phyloP scores from a whole-genome alignment of 2,329 filamentous ascomycete species.

The Alternaria sp. region DNA sequence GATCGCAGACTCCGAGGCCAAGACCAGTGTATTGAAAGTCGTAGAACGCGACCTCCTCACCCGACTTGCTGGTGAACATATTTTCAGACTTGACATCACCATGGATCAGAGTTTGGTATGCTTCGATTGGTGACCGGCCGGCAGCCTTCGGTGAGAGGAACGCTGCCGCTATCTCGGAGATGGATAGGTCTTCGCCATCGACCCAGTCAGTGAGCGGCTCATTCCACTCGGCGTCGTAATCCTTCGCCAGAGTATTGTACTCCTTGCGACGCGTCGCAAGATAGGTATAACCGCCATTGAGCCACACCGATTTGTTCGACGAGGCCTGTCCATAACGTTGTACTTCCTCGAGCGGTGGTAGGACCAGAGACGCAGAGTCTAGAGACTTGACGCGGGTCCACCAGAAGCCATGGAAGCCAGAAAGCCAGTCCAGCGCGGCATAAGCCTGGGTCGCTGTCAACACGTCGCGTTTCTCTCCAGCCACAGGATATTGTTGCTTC shows the following conservation, averaged over 20 bases:
- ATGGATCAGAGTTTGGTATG: constrained; percentile 65
- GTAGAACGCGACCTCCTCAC: constrained; percentile 66
- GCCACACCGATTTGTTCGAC: constrained; percentile 55
- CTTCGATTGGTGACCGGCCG: constrained; percentile 44
- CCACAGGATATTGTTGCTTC: constrained; percentile 60
- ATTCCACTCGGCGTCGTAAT: constrained; percentile 63
- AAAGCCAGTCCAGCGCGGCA: constrained; percentile 67
- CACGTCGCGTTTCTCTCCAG: constrained; percentile 60
- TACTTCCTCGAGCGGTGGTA: constrained; percentile 64
- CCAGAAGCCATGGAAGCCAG: constrained; percentile 65
- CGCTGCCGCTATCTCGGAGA: constrained; percentile 61
- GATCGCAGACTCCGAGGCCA: constrained; percentile 69
- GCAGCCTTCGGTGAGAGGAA: constrained; percentile 55
- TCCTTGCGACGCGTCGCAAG: constrained; percentile 68
- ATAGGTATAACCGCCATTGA: constrained; percentile 74
- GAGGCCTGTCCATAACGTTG: constrained; percentile 34
- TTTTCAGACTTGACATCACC: constrained; percentile 76
- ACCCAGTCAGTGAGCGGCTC: constrained; percentile 54
- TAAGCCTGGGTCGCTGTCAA: constrained; percentile 58
- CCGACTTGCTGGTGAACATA: constrained; percentile 62
- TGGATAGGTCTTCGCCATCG: constrained; percentile 35
- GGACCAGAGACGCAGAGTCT: constrained; percentile 50
- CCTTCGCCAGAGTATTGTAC: constrained; percentile 57
- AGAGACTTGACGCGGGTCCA: constrained; percentile 47
- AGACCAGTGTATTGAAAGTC: constrained; percentile 74